Percentiles rank a stretch among this genome's conserved stretches.
Conservation (phyloP, 2,329 filamentous ascomycete species). For the Truncatella angustata region DNA sequence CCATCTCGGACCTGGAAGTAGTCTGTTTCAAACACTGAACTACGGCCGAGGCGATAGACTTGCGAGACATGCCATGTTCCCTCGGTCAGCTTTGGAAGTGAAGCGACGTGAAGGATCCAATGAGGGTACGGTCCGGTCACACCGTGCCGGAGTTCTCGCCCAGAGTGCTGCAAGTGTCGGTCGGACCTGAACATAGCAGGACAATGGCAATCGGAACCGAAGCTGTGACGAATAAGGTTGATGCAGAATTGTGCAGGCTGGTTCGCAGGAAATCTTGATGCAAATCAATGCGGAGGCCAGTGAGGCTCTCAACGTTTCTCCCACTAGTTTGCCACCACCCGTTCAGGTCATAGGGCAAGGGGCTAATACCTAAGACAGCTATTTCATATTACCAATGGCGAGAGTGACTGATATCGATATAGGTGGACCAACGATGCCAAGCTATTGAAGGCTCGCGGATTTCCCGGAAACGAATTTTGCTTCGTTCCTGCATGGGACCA, state of each 20-base stretch:
- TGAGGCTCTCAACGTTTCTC: neutral
- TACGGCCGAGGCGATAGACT: neutral
- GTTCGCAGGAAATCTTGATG: neutral
- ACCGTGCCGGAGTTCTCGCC: neutral
- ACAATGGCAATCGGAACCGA: neutral
- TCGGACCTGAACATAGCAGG: neutral
- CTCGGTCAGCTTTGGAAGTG: neutral
- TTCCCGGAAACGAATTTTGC: neutral
- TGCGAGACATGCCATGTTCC: neutral
- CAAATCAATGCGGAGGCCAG: neutral
- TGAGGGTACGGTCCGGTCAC: neutral
- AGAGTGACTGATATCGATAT: neutral
- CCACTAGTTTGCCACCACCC: neutral
- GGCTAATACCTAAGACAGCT: constrained; percentile 6
- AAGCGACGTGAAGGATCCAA: neutral
- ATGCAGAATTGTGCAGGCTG: neutral
- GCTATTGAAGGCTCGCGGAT: neutral
- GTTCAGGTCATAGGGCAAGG: neutral
- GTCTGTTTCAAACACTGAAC: neutral
- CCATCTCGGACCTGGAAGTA: neutral
- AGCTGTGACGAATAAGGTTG: neutral
- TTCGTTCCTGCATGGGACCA: constrained; percentile 4
- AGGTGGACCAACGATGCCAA: neutral
- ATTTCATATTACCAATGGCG: neutral
- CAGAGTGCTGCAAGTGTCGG: neutral